phyloP scores from a whole-genome alignment of 176 grass and related monocot species.

The Carex pumila region DNA sequence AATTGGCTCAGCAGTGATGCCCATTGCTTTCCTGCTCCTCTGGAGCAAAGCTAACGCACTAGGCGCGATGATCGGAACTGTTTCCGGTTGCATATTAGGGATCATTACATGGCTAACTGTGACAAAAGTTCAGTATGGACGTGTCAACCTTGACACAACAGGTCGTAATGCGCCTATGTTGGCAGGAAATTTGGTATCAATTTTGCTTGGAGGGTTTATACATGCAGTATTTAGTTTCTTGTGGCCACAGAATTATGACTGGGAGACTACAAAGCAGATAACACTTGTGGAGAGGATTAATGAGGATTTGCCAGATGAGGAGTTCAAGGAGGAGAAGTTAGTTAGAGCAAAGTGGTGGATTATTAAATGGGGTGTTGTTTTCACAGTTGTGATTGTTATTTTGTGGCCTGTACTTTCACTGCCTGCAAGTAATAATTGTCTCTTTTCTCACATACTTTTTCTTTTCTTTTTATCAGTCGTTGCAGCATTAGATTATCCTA shows the following conservation, averaged over 20 bases:
- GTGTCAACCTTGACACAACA: slow-evolving; percentile 56
- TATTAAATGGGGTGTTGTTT: slow-evolving; percentile 59
- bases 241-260: slow-evolving; percentile 57
- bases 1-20: slow-evolving; percentile 61
- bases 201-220: slow-evolving; percentile 50
- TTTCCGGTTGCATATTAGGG: slow-evolving; percentile 46
- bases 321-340: slow-evolving; percentile 64
- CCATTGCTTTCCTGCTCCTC: slow-evolving; percentile 60
- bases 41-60: slow-evolving; percentile 64
- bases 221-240: slow-evolving; percentile 48
- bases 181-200: slow-evolving; percentile 61
- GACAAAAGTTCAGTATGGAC: slow-evolving; percentile 52
- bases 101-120: slow-evolving; percentile 52
- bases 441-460: background rate
- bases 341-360: slow-evolving; percentile 61
- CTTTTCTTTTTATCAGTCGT: background rate
- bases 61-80: slow-evolving; percentile 41
- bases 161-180: slow-evolving; percentile 71
- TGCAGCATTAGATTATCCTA: background rate
- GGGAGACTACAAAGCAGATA: slow-evolving; percentile 63
- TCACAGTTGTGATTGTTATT: slow-evolving; percentile 48
- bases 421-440: slow-evolving; percentile 42
- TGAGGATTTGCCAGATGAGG: slow-evolving; percentile 25
- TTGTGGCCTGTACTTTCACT: slow-evolving; percentile 61
- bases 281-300: slow-evolving; percentile 49